Evolutionary conservation across 345 rosid genomes (phyloP).

Genomic region (Heritiera littoralis): DNA sequence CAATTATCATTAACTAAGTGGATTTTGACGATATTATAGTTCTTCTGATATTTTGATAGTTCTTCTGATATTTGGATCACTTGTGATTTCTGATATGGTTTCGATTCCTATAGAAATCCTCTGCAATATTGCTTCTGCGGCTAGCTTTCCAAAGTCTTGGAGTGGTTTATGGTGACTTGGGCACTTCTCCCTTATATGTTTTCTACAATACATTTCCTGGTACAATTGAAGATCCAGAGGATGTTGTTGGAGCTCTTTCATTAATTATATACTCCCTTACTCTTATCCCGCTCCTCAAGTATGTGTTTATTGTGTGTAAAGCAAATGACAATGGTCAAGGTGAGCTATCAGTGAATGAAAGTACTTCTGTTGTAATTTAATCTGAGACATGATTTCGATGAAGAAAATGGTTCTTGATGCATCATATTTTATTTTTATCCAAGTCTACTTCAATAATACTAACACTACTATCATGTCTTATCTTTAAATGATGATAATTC

Average conservation of each 20-base stretch:
- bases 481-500: not conserved
- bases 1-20: not conserved
- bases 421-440: not conserved
- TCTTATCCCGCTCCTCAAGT: constrained; percentile 74
- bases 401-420: not conserved
- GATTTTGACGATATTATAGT: constrained; percentile 11
- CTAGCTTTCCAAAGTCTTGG: constrained; percentile 73
- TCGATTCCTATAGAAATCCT: constrained; percentile 44
- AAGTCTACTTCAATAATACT: not conserved
- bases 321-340: constrained; percentile 83
- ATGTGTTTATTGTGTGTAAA: constrained; percentile 70
- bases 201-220: constrained; percentile 73
- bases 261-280: constrained; percentile 69
- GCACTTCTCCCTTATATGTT: constrained; percentile 76
- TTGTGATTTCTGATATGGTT: constrained; percentile 17
- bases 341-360: constrained; percentile 28
- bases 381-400: not conserved
- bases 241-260: constrained; percentile 73
- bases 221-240: constrained; percentile 51
- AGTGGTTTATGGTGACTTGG: constrained; percentile 76
- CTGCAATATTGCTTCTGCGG: constrained; percentile 52
- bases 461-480: not conserved
- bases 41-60: not conserved
- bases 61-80: not conserved
- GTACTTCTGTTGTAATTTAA: not conserved